Evolutionary conservation across 1,284 basidiomycete species (phyloP), one percentile per base, ranked within the genome.

Genomic region (Cryptococcus neoformans): DNA sequence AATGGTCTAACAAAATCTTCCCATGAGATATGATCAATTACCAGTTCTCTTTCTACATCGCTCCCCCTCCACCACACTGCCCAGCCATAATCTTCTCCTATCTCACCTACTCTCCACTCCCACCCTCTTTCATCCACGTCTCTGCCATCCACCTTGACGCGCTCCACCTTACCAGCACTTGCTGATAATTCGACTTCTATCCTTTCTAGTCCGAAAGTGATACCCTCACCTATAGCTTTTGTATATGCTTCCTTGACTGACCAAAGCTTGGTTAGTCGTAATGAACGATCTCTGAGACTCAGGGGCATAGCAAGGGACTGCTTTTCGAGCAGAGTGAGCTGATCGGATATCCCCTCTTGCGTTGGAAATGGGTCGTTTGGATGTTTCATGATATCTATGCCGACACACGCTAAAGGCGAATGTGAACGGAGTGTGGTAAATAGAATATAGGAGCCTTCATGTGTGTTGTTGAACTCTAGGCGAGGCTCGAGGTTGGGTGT

Each of bases 191-290:
- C 59, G 0, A 75, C 69, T 10, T 60, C 57, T 17, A 76, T 74
- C 14, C 73, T 51, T n/a, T 72, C 65, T 6, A 75, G 58, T 0
- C 73, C 73, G 49, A 75, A 75, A 2, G 61, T 58, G 39, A 76
- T 66, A 1, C 75, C 75, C 37, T 72, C 69, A 1, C 72, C 73
- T 6, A 68, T 64, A 3, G 74, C 74, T 59, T 76, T 76, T 2
- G 68, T 69, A 49, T 62, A 76, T 0, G 63, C 67, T 53, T 76
- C 74, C 52, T 76, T 76, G 49, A 72, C 39, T 0, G 72, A 66
- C 74, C 74, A 76, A 1, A 74, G 55, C 10, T 57, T 67, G 3
- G 72, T 69, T 10, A 75, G 47, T 28, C 60, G 55, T 49, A 58
- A 53, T 35, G 64, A 59, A 44, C 67, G 55, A 21, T 66, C 49